A percentile compares a stretch with the other conserved stretches of the same genome.
phyloP scores from a whole-genome alignment of 306 rosid genomes.

The Begonia peltatifolia region DNA sequence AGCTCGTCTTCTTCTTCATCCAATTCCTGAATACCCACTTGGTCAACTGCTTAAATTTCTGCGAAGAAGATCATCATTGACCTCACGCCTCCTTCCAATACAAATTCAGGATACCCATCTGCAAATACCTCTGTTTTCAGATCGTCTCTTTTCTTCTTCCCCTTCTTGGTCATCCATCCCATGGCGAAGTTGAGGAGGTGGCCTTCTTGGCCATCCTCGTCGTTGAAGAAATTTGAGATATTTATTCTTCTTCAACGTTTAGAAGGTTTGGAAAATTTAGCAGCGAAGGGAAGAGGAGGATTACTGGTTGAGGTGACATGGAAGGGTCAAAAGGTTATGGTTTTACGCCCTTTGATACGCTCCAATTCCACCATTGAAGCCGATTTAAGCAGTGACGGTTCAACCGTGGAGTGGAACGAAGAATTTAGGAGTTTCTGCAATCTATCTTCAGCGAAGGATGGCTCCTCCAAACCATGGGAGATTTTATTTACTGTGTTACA shows the following conservation, averaged over 20 bases:
- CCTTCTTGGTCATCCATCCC: background rate
- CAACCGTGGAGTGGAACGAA: slow-evolving; percentile 13
- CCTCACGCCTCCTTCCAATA: background rate
- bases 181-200: slow-evolving; percentile 26
- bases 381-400: slow-evolving; percentile 5
- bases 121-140: background rate
- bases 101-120: background rate
- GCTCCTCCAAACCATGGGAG: slow-evolving; percentile 18
- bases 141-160: background rate
- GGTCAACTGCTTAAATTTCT: background rate
- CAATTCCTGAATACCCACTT: background rate
- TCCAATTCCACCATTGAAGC: slow-evolving; percentile 14
- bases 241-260: slow-evolving; percentile 4
- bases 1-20: background rate
- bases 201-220: slow-evolving; percentile 24
- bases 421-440: slow-evolving; percentile 17
- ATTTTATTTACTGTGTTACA: slow-evolving; percentile 11
- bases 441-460: slow-evolving; percentile 13
- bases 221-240: slow-evolving; percentile 15
- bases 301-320: slow-evolving; percentile 17
- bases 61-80: background rate
- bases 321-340: slow-evolving; percentile 24
- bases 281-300: background rate
- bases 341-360: slow-evolving; percentile 12
- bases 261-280: slow-evolving; percentile 1